Evolutionary conservation across 73 alveolate genomes (phyloP).

Genomic region (Paramecium caudatum): DNA sequence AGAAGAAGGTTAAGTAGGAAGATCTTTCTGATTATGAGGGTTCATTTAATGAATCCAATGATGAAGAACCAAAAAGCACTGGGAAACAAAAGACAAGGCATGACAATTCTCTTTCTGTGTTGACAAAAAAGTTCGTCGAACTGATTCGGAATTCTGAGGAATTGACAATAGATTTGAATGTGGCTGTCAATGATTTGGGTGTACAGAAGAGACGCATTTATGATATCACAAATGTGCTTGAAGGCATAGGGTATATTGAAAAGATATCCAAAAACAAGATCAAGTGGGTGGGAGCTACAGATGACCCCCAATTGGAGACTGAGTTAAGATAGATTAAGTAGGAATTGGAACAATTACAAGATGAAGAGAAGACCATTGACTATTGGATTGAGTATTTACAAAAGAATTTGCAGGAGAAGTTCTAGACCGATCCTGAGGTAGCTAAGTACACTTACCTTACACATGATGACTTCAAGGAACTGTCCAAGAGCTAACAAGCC

Average conservation of each 20-base stretch:
- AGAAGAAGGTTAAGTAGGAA: constrained; percentile 41
- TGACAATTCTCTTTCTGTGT: constrained; percentile 81
- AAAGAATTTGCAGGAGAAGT: constrained; percentile 66
- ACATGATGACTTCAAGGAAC: constrained; percentile 78
- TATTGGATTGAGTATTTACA: constrained; percentile 80
- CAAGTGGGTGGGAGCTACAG: constrained; percentile 80
- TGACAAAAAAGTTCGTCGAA: constrained; percentile 80
- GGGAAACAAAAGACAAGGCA: constrained; percentile 65
- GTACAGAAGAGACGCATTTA: constrained; percentile 81
- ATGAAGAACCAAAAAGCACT: constrained; percentile 35
- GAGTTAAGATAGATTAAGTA: constrained; percentile 65
- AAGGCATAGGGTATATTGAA: constrained; percentile 82
- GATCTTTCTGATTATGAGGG: constrained; percentile 46
- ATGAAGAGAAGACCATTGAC: constrained; percentile 77
- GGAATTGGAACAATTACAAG: constrained; percentile 73
- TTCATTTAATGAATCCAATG: constrained; percentile 25
- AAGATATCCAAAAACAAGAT: constrained; percentile 79
- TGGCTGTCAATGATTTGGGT: constrained; percentile 71
- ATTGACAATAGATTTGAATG: constrained; percentile 79
- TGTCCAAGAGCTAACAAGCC: constrained; percentile 51
- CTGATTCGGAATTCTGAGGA: constrained; percentile 75
- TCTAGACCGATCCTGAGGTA: constrained; percentile 73
- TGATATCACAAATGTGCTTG: constrained; percentile 83
- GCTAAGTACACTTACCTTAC: constrained; percentile 80
- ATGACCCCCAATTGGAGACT: constrained; percentile 68